These are phyloP conservation scores for Sechiopsis laciniata DNA, from an alignment of 306 rosid species.

Conservation along the genomic window DNA sequence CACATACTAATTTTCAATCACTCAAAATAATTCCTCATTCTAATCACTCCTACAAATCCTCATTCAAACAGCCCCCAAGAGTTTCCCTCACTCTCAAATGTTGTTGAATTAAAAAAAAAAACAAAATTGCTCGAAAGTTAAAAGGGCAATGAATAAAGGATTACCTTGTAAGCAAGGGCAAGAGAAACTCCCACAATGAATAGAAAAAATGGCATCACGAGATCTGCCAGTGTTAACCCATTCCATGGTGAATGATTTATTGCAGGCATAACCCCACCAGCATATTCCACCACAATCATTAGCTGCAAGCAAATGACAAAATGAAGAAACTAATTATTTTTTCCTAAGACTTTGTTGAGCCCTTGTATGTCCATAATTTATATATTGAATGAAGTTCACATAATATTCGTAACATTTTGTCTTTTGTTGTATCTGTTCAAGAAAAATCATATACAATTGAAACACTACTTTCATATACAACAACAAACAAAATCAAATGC, in stretches of 20 bases:
- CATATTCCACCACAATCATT: conserved; percentile 91
- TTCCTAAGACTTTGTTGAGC: not conserved
- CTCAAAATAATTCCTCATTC: no score
- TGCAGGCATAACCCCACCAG: conserved; percentile 75
- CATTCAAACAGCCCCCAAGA: no score
- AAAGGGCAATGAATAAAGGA: conserved; percentile 8
- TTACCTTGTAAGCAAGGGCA: conserved; percentile 87
- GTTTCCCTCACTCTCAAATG: no score
- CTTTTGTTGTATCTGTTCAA: not conserved
- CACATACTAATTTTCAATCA: no score
- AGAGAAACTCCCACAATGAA: conserved; percentile 89
- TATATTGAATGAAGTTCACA: not conserved
- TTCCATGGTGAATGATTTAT: conserved; percentile 96
- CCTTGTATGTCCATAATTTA: not conserved
- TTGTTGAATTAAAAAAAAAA: no score
- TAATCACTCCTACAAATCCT: no score
- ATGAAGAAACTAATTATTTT: not conserved
- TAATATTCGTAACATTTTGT: not conserved
- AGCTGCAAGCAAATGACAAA: conserved; percentile 44
- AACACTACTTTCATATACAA: no score
- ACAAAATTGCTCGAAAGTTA: not conserved
- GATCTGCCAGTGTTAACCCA: conserved; percentile 88
- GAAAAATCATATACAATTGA: not conserved
- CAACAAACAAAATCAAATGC: not conserved
- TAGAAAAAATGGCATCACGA: conserved; percentile 92